Percentiles rank a stretch among this genome's conserved stretches.
phyloP scores from a whole-genome alignment of 75 land plant genomes.

The Picea glauca region DNA sequence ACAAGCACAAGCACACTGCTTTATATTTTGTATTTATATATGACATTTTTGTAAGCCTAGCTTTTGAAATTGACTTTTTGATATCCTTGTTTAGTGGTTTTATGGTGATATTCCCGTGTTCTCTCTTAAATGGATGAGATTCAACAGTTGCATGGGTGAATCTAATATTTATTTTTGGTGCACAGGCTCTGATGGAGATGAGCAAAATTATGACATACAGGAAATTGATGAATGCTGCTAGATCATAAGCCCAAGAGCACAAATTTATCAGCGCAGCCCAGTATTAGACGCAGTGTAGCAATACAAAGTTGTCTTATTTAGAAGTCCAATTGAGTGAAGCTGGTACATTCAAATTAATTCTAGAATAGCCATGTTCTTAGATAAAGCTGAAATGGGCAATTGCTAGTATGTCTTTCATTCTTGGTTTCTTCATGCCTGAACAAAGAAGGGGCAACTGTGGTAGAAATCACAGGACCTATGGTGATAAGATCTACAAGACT shows the following conservation, averaged over 20 bases:
- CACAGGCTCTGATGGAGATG: slow-evolving; percentile 3
- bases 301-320: slow-evolving; percentile 1
- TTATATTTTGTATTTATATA: too few relatives aligned
- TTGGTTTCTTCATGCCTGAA: too few relatives aligned
- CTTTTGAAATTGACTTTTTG: background rate
- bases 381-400: background rate
- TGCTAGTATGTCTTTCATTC: too few relatives aligned
- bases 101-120: background rate
- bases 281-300: too few relatives aligned
- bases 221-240: slow-evolving; percentile 7
- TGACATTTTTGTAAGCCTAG: too few relatives aligned
- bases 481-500: too few relatives aligned
- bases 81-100: background rate
- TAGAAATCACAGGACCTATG: too few relatives aligned
- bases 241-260: background rate
- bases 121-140: background rate
- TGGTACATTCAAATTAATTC: slow-evolving; percentile 3
- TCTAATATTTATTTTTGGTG: slow-evolving; percentile 2
- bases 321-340: background rate
- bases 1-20: too few relatives aligned
- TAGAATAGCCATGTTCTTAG: background rate
- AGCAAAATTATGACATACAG: slow-evolving; percentile 2
- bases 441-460: too few relatives aligned
- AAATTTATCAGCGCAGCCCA: background rate
- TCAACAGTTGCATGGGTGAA: background rate